Percentiles rank a stretch among this genome's conserved stretches.
These are phyloP conservation scores for Fusarium temperatum DNA, from an alignment of 2,329 filamentous ascomycete genomes.

Conservation along the genomic window DNA sequence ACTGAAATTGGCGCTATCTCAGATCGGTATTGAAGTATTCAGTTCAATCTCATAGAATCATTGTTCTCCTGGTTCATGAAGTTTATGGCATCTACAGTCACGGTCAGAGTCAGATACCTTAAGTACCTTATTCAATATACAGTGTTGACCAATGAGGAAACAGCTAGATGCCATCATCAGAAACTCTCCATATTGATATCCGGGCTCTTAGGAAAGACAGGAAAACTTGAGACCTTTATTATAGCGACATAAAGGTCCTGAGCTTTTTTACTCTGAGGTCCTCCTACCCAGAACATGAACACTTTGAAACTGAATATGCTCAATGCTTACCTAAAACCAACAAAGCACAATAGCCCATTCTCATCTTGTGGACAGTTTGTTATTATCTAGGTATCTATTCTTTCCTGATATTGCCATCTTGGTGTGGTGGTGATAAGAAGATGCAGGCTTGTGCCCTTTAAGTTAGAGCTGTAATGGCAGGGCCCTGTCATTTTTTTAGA, in stretches of 20 bases:
- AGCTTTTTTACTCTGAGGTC: neutral
- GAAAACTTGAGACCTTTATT: neutral
- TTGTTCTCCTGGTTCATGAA: neutral
- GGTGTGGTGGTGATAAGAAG: slow-evolving; percentile 21
- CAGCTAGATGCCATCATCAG: neutral
- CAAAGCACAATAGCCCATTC: neutral
- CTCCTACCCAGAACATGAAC: neutral
- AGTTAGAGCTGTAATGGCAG: neutral
- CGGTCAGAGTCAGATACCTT: neutral
- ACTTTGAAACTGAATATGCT: neutral
- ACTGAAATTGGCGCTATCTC: neutral
- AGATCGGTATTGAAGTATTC: neutral
- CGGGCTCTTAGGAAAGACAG: neutral
- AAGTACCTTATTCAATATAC: too few species aligned
- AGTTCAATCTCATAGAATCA: neutral
- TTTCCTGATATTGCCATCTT: neutral
- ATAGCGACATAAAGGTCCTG: neutral
- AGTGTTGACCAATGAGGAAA: neutral
- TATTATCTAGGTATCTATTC: neutral
- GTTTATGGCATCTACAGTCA: neutral
- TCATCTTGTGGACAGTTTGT: neutral
- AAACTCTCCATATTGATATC: neutral
- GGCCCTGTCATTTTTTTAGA: slow-evolving; percentile 11
- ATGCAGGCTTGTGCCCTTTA: slow-evolving; percentile 24
- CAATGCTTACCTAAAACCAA: neutral